Conservation (phyloP, 179 eudicot genomes). For the Heliamphora ciliata region DNA sequence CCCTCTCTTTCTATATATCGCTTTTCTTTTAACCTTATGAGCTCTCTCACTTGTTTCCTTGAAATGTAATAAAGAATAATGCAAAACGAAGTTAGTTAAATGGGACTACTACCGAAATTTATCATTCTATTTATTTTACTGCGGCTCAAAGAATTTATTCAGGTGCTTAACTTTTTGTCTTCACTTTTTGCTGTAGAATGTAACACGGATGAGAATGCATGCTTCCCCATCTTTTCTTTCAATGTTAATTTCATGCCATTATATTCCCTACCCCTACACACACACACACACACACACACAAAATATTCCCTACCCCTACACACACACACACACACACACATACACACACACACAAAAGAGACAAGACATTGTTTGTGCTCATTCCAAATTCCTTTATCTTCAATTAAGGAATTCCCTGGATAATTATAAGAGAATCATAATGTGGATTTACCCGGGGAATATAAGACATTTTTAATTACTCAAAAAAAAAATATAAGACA, state of each 20-base stretch:
- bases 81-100: not conserved
- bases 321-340: too few relatives aligned
- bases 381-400: not conserved
- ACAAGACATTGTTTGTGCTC: not conserved
- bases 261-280: not conserved
- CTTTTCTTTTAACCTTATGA: too few relatives aligned
- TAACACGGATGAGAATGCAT: not conserved
- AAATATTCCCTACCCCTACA: not conserved
- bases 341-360: not conserved
- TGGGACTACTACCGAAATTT: not conserved
- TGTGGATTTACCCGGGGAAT: not conserved
- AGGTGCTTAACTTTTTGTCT: not conserved
- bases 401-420: not conserved
- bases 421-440: not conserved
- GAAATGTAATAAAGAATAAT: not conserved
- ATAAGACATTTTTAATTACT: not conserved
- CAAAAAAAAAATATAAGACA: too few relatives aligned
- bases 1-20: too few relatives aligned
- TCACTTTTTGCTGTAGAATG: not conserved
- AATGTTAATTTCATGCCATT: not conserved
- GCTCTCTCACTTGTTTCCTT: not conserved
- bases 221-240: not conserved
- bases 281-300: too few relatives aligned
- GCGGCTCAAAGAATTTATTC: not conserved
- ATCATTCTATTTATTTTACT: not conserved